phyloP scores from a whole-genome alignment of 331 rosid genomes.

The Phaseolus coccineus region DNA sequence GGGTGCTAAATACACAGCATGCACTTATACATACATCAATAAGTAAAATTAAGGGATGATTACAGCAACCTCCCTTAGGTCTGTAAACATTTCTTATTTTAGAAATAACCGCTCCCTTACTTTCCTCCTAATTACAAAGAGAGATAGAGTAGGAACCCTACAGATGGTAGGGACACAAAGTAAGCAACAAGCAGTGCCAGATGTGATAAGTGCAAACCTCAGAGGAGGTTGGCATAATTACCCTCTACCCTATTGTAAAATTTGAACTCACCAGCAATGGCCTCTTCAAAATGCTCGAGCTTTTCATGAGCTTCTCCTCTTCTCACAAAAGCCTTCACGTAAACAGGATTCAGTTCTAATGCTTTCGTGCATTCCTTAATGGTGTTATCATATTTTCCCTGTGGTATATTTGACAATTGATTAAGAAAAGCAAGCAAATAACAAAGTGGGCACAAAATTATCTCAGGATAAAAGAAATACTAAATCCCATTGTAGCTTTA shows the following conservation, averaged over 20 bases:
- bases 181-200: neutral
- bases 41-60: neutral
- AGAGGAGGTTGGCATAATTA: constrained; percentile 3
- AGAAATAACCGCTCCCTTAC: constrained; percentile 26
- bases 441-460: neutral
- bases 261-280: constrained; percentile 70
- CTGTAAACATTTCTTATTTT: constrained; percentile 15
- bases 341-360: constrained; percentile 76
- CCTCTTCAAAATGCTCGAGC: constrained; percentile 94
- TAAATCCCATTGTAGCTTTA: constrained; percentile 26
- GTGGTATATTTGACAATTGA: constrained; percentile 18
- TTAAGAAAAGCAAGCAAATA: constrained; percentile 31
- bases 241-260: constrained; percentile 5
- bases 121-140: neutral
- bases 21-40: constrained; percentile 18
- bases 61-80: neutral
- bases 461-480: neutral
- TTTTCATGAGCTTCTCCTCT: constrained; percentile 97
- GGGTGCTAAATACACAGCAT: constrained; percentile 25
- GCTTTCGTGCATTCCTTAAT: constrained; percentile 94
- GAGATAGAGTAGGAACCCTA: constrained; percentile 6
- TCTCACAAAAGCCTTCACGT: constrained; percentile 78
- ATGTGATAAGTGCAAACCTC: neutral
- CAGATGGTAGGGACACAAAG: neutral
- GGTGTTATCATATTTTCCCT: constrained; percentile 84